Percentiles rank a stretch among this genome's conserved stretches.
phyloP scores from a whole-genome alignment of 192 early-diverging fungal species.

The Diversispora eburnea region DNA sequence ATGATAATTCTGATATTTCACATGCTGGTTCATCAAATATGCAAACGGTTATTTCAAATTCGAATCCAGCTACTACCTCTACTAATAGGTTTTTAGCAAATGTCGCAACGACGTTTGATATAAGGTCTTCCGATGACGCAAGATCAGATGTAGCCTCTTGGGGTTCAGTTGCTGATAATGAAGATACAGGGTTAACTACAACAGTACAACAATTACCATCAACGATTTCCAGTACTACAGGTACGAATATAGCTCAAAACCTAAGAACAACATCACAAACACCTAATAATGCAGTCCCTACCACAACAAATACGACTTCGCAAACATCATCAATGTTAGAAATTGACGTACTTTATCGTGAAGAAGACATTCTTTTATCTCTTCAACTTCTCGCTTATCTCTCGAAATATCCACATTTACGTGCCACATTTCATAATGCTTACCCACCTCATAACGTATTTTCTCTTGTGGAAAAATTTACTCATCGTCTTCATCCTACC shows the following conservation, averaged over 20 bases:
- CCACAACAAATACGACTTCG: slow-evolving; percentile 28
- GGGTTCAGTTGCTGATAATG: slow-evolving; percentile 27
- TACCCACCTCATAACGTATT: slow-evolving; percentile 63
- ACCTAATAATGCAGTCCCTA: slow-evolving; percentile 23
- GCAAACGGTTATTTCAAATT: slow-evolving; percentile 1
- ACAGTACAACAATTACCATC: slow-evolving; percentile 3
- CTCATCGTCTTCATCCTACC: slow-evolving; percentile 59
- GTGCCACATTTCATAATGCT: slow-evolving; percentile 55
- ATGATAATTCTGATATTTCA: slow-evolving; percentile 29
- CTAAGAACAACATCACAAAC: slow-evolving; percentile 30
- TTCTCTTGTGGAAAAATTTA: slow-evolving; percentile 73
- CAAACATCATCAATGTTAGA: slow-evolving; percentile 30
- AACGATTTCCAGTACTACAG: slow-evolving; percentile 1
- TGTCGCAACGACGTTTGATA: slow-evolving; percentile 25
- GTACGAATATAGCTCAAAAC: slow-evolving; percentile 8
- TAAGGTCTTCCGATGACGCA: slow-evolving; percentile 23
- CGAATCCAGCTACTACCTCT: slow-evolving; percentile 26
- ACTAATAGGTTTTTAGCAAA: slow-evolving; percentile 24
- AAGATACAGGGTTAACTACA: slow-evolving; percentile 20
- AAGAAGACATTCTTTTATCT: slow-evolving; percentile 78
- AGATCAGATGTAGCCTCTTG: slow-evolving; percentile 30
- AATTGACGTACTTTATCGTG: slow-evolving; percentile 64
- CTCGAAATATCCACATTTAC: slow-evolving; percentile 82
- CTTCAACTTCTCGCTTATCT: slow-evolving; percentile 86
- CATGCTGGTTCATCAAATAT: slow-evolving; percentile 30